Percentiles rank a stretch among this genome's conserved stretches.
These are phyloP conservation scores for Mucor mucedo DNA, from an alignment of 371 early-diverging fungal genomes.

Conservation along the genomic window DNA sequence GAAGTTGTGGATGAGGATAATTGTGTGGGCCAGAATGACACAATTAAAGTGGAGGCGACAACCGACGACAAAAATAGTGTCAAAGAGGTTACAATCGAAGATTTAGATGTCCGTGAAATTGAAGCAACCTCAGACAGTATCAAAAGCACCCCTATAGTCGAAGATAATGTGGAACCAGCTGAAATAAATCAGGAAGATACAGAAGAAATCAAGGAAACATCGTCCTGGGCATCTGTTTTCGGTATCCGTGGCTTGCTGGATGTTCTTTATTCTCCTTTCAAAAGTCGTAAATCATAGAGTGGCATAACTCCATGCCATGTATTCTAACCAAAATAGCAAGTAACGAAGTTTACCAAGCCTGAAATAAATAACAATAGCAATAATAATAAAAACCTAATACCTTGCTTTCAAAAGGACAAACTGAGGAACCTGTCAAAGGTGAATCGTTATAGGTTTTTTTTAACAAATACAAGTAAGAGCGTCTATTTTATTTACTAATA, in stretches of 20 bases:
- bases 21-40: background rate
- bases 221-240: conserved; percentile 17
- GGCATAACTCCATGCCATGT: background rate
- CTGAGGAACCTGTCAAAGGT: too few relatives aligned
- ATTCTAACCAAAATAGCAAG: background rate
- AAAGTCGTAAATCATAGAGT: conserved; percentile 9
- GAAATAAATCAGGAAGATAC: background rate
- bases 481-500: too few relatives aligned
- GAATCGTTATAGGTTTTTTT: too few relatives aligned
- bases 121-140: too few relatives aligned
- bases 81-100: conserved; percentile 2
- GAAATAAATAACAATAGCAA: too few relatives aligned
- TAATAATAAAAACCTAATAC: too few relatives aligned
- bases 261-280: conserved; percentile 20
- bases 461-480: too few relatives aligned
- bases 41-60: background rate
- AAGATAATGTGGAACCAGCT: background rate
- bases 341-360: too few relatives aligned
- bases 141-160: background rate
- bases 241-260: conserved; percentile 16
- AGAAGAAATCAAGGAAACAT: background rate
- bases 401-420: too few relatives aligned
- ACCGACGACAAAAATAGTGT: background rate
- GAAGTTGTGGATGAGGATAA: background rate
- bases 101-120: background rate